These are phyloP conservation scores for Cladorrhinum sp. DNA, from an alignment of 2,329 filamentous ascomycete genomes.

Conservation along the genomic window DNA sequence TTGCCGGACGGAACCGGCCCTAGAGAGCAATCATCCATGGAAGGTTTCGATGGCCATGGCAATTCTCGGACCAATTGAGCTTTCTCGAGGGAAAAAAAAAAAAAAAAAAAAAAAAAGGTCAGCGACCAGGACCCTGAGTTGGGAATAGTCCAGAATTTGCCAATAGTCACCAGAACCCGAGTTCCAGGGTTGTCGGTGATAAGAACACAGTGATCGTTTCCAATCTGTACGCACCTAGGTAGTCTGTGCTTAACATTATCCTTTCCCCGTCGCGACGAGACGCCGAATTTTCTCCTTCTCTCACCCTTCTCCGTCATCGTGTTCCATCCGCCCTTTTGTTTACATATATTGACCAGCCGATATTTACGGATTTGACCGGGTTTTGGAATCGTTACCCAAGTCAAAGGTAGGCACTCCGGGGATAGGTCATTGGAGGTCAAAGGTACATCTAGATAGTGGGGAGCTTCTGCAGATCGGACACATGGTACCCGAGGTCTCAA, in stretches of 20 bases:
- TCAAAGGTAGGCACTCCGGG: not conserved
- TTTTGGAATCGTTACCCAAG: not conserved
- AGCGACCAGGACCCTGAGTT: not conserved
- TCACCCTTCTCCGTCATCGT: not conserved
- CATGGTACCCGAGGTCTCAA: constrained; percentile 25
- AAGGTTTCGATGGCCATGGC: not conserved
- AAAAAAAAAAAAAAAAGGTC: not conserved
- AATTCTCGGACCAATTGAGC: constrained; percentile 1
- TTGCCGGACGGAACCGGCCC: constrained; percentile 8
- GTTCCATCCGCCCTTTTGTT: not conserved
- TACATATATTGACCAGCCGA: not conserved
- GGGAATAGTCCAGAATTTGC: not conserved
- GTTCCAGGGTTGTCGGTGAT: not conserved
- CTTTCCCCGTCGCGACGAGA: not conserved
- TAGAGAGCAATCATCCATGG: not conserved
- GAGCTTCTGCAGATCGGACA: constrained; percentile 12
- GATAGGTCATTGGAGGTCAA: not conserved
- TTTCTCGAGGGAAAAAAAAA: not conserved
- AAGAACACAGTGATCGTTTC: not conserved
- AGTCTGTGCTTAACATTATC: not conserved
- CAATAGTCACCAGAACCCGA: not conserved
- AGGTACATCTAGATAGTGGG: constrained; percentile 15
- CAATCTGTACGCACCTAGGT: not conserved
- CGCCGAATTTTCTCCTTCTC: constrained; percentile 8
- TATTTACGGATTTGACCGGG: not conserved